phyloP scores from a whole-genome alignment of 75 land plant species.

The Larix kaempferi region DNA sequence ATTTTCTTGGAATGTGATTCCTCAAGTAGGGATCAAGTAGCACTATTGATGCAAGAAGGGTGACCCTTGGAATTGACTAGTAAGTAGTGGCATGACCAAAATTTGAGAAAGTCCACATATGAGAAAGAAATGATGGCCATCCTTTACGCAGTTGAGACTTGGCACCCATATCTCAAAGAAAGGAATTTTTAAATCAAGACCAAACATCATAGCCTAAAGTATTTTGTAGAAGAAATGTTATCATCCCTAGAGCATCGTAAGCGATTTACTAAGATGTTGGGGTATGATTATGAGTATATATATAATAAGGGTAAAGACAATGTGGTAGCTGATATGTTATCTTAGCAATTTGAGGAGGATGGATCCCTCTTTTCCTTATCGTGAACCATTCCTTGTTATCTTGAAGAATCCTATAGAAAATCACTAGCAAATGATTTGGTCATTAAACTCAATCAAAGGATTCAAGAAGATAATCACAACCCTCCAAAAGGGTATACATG shows the following conservation, averaged over 20 bases:
- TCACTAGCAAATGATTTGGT: no score
- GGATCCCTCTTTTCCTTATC: no score
- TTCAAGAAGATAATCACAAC: no score
- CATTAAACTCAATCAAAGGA: no score
- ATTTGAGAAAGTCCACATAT: conserved; percentile 10
- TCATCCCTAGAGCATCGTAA: not conserved
- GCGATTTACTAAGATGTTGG: not conserved
- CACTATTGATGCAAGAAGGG: conserved; percentile 3
- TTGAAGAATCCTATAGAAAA: no score
- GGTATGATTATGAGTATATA: not conserved
- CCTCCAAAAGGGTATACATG: no score
- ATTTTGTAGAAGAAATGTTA: conserved; percentile 1
- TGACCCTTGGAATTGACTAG: conserved; percentile 12
- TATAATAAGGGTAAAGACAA: conserved; percentile 11
- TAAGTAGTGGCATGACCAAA: not conserved
- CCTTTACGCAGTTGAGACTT: not conserved
- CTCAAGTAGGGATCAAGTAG: conserved; percentile 9
- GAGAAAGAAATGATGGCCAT: conserved; percentile 16
- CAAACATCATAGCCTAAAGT: conserved; percentile 9
- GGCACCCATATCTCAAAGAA: conserved; percentile 15
- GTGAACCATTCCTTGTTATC: no score
- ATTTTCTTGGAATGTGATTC: conserved; percentile 17
- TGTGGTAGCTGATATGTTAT: conserved; percentile 11
- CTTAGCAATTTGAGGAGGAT: no score
- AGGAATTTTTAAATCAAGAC: conserved; percentile 5